phyloP scores from a whole-genome alignment of 495 filamentous ascomycete genomes.

The Neurospora sp. region DNA sequence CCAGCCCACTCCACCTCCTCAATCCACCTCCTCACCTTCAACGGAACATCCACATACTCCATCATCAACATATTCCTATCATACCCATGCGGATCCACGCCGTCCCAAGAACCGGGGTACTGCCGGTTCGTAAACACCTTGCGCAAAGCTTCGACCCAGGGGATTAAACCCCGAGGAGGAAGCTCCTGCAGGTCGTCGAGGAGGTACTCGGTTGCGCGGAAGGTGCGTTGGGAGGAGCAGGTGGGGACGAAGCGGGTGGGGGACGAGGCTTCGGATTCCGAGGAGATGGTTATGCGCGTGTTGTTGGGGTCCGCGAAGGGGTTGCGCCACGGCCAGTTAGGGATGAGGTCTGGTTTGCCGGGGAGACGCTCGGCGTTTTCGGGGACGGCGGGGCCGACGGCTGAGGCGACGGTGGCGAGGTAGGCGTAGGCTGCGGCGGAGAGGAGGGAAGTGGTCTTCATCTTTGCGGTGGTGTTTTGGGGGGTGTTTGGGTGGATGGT shows the following conservation, averaged over 20 bases:
- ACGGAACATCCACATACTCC: constrained; percentile 21
- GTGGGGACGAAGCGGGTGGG: constrained; percentile 5
- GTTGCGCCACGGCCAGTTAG: constrained; percentile 22
- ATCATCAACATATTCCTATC: constrained; percentile 24
- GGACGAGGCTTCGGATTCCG: background rate
- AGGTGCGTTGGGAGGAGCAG: constrained; percentile 13
- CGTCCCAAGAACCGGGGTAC: constrained; percentile 29
- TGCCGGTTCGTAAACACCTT: constrained; percentile 16
- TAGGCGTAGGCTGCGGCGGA: constrained; percentile 2
- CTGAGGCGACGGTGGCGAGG: constrained; percentile 9
- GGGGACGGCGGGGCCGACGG: constrained; percentile 16
- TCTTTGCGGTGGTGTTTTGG: background rate
- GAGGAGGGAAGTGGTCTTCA: constrained; percentile 16
- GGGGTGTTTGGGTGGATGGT: background rate
- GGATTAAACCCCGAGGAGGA: constrained; percentile 15
- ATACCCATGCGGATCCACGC: constrained; percentile 27
- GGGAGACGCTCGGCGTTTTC: constrained; percentile 8
- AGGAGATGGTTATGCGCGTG: background rate
- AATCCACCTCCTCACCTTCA: constrained; percentile 27
- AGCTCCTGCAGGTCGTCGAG: constrained; percentile 24
- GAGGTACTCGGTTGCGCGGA: constrained; percentile 19
- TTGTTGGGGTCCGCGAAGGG: constrained; percentile 14
- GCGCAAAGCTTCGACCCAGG: constrained; percentile 21
- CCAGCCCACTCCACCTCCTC: constrained; percentile 20
- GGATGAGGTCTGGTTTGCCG: constrained; percentile 13